Evolutionary conservation across 306 rosid species (phyloP), one percentile per base, ranked within the genome.

Genomic region (Malus fusca): DNA sequence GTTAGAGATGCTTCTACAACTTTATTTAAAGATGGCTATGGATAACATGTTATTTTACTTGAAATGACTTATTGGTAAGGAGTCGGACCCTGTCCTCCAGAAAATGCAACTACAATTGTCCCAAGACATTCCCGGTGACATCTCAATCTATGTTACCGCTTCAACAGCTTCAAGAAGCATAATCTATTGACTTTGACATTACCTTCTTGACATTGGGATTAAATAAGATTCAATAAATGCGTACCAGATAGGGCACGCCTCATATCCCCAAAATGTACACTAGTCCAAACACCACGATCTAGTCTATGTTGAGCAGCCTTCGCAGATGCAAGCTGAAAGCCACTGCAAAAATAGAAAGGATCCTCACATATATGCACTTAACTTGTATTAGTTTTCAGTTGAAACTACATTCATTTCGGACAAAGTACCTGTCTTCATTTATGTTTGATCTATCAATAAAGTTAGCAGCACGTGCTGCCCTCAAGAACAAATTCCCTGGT

Each of bases 241-340:
- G 31, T 82, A 94, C 98, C 94, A 53, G 98, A 40, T 9, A 40
- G 9, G 44, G 44, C 44, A 40, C 44, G 11, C 44, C 44, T 40
- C 44, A 9, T 40, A 9, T 40, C 44, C 44, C 44, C 44, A 8
- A 40, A 40, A 40, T 40, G 44, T 40, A 40, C 44, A 40, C 44
- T 40, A 40, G 44, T 40, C 44, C 44, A 40, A 40, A 40, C 44
- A 8, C 44, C 44, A 40, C 44, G 44, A 40, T 40, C 44, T 40
- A 40, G 44, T 40, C 44, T 9, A 9, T 94, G 98, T 82, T 81
- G 93, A 85, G 93, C 97, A 83, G 95, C 97, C 88, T 94, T 92
- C 22, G 98, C 96, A 66, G 97, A 94, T 69, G 96, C 98, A 81
- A 88, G 87, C 79, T 87, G 90, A 82, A 87, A 90, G 76, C 90